Conservation (phyloP, 176 grass and related monocot species). For the Saccharum spontaneum region DNA sequence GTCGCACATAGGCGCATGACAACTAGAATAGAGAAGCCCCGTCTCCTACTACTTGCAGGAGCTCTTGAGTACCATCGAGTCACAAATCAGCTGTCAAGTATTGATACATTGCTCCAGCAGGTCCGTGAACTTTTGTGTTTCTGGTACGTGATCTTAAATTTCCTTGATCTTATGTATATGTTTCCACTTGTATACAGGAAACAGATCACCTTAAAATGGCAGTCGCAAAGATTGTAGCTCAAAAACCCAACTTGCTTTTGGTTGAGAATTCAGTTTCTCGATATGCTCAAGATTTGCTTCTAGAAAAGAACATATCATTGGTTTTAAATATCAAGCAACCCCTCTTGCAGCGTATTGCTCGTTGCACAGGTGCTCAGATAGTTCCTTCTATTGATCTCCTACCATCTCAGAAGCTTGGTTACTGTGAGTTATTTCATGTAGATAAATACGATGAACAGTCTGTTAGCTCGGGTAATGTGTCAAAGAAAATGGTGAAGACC, state of each 20-base stretch:
- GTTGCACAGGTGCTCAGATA: slow-evolving; percentile 87
- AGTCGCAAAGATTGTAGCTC: slow-evolving; percentile 89
- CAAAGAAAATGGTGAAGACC: slow-evolving; percentile 73
- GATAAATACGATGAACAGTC: slow-evolving; percentile 81
- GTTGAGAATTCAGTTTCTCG: slow-evolving; percentile 95
- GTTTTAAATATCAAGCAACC: slow-evolving; percentile 95
- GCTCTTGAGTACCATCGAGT: slow-evolving; percentile 96
- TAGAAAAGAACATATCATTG: slow-evolving; percentile 86
- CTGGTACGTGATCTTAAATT: slow-evolving; percentile 14
- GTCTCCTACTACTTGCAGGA: slow-evolving; percentile 83
- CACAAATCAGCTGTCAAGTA: slow-evolving; percentile 81
- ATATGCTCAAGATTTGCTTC: slow-evolving; percentile 84
- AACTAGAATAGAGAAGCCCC: slow-evolving; percentile 84
- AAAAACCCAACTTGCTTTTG: slow-evolving; percentile 84
- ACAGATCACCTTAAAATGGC: slow-evolving; percentile 99
- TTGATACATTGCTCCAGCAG: slow-evolving; percentile 98
- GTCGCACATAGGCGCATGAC: slow-evolving; percentile 89
- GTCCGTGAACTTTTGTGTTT: slow-evolving; percentile 41
- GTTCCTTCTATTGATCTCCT: slow-evolving; percentile 84
- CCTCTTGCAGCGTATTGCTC: slow-evolving; percentile 77
- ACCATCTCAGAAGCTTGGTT: slow-evolving; percentile 74
- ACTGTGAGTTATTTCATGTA: slow-evolving; percentile 90
- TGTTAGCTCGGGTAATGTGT: slow-evolving; percentile 33
- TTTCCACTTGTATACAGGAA: slow-evolving; percentile 61
- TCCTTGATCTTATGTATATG: slow-evolving; percentile 17